phyloP scores from a whole-genome alignment of 257 asterid species.

The Primulina eburnea region DNA sequence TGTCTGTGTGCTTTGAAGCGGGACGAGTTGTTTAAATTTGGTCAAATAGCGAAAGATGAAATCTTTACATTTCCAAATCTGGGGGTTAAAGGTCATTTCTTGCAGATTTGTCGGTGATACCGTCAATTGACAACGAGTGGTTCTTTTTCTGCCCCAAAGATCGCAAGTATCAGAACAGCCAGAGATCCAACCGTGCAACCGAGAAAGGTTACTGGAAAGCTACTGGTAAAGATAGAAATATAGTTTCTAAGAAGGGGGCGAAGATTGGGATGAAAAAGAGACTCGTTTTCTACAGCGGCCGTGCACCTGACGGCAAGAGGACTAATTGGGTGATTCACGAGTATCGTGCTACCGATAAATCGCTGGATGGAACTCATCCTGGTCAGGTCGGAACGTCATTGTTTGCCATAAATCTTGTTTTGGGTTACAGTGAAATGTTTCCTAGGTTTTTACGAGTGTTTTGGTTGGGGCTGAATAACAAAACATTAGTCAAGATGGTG shows the following conservation, averaged over 20 bases:
- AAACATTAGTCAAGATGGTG: background rate
- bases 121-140: conserved; percentile 88
- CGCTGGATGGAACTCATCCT: conserved; percentile 87
- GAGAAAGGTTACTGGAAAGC: conserved; percentile 96
- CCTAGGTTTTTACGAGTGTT: too few relatives aligned
- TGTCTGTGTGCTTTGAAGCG: conserved; percentile 33
- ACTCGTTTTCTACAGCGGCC: conserved; percentile 81
- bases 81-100: background rate
- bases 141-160: conserved; percentile 99
- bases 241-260: conserved; percentile 58
- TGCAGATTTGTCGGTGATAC: conserved; percentile 80
- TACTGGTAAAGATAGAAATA: conserved; percentile 90
- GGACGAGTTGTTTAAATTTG: too few relatives aligned
- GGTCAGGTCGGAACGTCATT: conserved; percentile 67
- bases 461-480: too few relatives aligned
- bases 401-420: background rate
- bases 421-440: too few relatives aligned
- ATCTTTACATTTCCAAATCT: too few relatives aligned
- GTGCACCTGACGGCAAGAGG: conserved; percentile 97
- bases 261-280: conserved; percentile 95
- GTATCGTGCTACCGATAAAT: conserved; percentile 83
- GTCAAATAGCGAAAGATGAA: too few relatives aligned
- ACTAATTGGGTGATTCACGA: conserved; percentile 95
- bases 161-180: conserved; percentile 91
- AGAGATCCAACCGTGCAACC: conserved; percentile 87